Base-by-base conservation (phyloP, 371 early-diverging fungal genomes). In the Dinochytrium kinnereticum region DNA sequence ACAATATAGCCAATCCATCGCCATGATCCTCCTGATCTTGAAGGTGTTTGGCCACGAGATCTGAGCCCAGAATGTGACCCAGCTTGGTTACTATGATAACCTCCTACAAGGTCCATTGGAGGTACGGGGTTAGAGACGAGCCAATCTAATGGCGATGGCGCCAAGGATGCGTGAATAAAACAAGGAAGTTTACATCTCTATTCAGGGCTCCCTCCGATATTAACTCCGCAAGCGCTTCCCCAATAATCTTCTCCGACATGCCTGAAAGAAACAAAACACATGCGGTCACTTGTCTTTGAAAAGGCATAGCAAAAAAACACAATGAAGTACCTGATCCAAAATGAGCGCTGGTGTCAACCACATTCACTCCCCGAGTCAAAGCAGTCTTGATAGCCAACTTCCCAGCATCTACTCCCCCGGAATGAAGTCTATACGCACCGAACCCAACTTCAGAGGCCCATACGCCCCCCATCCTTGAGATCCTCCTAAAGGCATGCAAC, bases 331-430 rank as follows among this genome's bases (percentile, higher is more conserved):
- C 94, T 59, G 83, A 79, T 75, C 89, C 90, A 85, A 93, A 93
- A 76, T 92, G 91, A 39, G 86, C 78, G 68, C 90, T 88, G 3
- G 92, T 91, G 74, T 94, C 94, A 40, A 94, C 86, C 36, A 92
- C 86, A 68, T 92, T 91, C 30, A 92, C 82, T 24, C 93, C 93
- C 13, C 80, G 72, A 64, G 81, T 70, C 7, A 92, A 70, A 3
- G 93, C 92, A 30, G 78, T 59, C 2, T 76, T 68, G 1, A 94
- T 69, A 0, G 92, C 92, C n/a, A 78, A 72, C 0, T 70, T 81
- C 69, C 90, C 75, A 1, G 15, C 61, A 7, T 36, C 57, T 19
- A 51, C 59, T 3, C 39, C 65, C 15, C 21, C 44, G 50, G n/a
- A 31, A 21, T 39, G 71, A 28, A 81, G 33, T 1, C 81, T 76